Evolutionary conservation across 371 early-diverging fungal species (phyloP), one percentile per base, ranked within the genome.

Genomic region (Mucor plumbeus): DNA sequence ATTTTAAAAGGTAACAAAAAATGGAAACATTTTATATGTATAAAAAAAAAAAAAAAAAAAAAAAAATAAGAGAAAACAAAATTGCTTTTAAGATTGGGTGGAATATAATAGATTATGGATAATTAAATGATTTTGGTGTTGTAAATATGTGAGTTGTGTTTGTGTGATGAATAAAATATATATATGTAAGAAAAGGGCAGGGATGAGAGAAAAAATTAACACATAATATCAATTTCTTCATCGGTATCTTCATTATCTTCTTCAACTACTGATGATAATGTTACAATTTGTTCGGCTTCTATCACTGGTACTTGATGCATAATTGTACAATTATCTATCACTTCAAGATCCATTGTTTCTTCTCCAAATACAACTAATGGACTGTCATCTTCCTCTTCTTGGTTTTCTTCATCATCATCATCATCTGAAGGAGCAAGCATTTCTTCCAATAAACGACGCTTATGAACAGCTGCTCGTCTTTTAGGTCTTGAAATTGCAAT

Each of bases 381-480:
- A 14, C 71, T 67, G 21, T 70, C 67, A 14, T 73, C 64, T 26
- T 61, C 60, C n/a, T 69, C 71, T 6, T 74, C 72, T 3, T 65
- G 68, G 7, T 69, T 63, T n/a, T 59, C 62, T 13, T 50, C 61
- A 35, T 67, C 64, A 40, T 50, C 61, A 35, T 67, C 64, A 40
- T 65, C 61, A 61, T 84, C 84, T 1, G 78, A 78, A 33, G 78
- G 72, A 21, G 70, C 74, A 41, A 82, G 75, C 72, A 77, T 72
- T 47, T 81, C 76, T 63, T 84, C 84, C 15, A 82, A 44, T 59
- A 81, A 54, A 19, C 82, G 73, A 15, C 80, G 75, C 66, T 84
- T 84, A 40, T 80, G 82, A 33, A 81, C 67, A 39, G 82, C 80
- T 17, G 80, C 77, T 36, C 77, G 63, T 67, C 82, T 69, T 33